Evolutionary conservation across 2,329 filamentous ascomycete genomes (phyloP).

Genomic region (Phyllosticta citrichinensis): DNA sequence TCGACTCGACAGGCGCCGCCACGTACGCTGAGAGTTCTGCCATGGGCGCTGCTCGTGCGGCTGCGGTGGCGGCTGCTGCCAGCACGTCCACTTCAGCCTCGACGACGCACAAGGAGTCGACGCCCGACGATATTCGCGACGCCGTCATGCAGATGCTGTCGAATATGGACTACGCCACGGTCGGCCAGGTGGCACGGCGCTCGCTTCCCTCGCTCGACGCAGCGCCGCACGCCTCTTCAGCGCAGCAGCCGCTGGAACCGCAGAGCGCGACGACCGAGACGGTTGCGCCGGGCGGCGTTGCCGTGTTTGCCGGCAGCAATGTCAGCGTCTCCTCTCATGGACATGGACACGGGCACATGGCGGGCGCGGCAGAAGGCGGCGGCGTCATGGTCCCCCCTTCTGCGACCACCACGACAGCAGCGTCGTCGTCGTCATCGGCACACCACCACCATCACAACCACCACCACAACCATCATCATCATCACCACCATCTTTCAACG

Average conservation of each 20-base stretch:
- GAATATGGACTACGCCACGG: background rate
- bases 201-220: background rate
- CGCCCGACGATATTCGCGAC: background rate
- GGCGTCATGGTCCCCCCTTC: background rate
- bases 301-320: background rate
- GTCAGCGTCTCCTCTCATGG: background rate
- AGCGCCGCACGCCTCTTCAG: background rate
- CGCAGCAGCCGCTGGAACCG: background rate
- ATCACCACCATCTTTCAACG: background rate
- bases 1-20: background rate
- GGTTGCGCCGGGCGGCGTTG: background rate
- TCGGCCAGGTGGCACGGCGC: background rate
- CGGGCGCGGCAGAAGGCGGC: background rate
- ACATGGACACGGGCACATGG: no score
- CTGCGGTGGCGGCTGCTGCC: background rate
- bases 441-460: no score
- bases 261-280: background rate
- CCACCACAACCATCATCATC: no score
- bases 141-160: background rate
- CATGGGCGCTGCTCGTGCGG: constrained; percentile 2
- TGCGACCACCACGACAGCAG: no score
- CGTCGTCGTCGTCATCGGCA: background rate
- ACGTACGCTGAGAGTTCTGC: constrained; percentile 6
- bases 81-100: background rate
- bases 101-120: background rate